Conservation (phyloP, 495 filamentous ascomycete species). For the Cladorrhinum samala region DNA sequence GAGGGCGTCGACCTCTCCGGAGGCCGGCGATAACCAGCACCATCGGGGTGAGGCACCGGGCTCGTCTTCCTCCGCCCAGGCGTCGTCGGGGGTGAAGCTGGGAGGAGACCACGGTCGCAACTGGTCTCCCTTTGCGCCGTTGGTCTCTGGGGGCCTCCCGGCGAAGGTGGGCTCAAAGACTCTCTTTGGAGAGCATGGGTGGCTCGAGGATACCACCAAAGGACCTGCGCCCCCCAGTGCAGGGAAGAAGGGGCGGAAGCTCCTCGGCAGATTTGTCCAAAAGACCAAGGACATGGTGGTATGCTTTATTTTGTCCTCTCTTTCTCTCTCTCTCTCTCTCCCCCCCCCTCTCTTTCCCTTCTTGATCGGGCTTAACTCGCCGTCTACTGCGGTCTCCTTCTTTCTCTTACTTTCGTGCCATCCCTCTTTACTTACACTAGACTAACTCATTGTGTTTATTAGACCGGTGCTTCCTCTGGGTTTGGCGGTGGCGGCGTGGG, state of each 20-base stretch:
- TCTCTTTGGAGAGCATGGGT: constrained; percentile 41
- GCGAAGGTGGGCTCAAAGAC: constrained; percentile 30
- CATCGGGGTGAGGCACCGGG: not conserved
- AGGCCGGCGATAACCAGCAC: not conserved
- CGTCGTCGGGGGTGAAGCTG: not conserved
- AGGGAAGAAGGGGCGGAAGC: constrained; percentile 16
- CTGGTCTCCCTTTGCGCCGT: constrained; percentile 18
- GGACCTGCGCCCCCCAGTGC: constrained; percentile 15
- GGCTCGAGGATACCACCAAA: constrained; percentile 38
- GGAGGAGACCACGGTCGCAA: not conserved
- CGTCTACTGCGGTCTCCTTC: too few species aligned
- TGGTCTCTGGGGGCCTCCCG: constrained; percentile 1
- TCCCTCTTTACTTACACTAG: too few species aligned
- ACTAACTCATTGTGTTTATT: too few species aligned
- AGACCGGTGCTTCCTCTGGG: too few species aligned
- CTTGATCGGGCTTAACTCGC: too few species aligned
- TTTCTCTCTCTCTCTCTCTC: too few species aligned
- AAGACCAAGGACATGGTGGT: constrained; percentile 40
- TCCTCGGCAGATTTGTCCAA: constrained; percentile 35
- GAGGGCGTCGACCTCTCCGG: not conserved
- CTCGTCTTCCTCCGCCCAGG: not conserved
- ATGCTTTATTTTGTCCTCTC: too few species aligned
- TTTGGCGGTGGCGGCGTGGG: too few species aligned
- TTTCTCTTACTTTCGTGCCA: too few species aligned
- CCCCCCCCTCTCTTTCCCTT: too few species aligned